Base-by-base conservation (phyloP, 257 asterid species). In the Rhazya stricta region DNA sequence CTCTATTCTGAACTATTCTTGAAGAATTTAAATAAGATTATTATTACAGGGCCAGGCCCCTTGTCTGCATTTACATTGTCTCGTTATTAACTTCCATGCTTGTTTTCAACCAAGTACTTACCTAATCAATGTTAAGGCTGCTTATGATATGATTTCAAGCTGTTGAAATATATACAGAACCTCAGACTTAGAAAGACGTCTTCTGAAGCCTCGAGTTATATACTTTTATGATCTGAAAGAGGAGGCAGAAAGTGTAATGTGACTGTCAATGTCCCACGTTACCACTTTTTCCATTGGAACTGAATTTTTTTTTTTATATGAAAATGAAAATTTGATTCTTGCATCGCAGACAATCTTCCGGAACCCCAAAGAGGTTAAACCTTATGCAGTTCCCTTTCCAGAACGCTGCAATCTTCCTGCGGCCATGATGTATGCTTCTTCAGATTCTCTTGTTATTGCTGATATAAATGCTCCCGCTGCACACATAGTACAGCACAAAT, bases 391-490 rank as follows among this genome's bases (percentile, higher is more conserved):
- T 84, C 92, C 99, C 77, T 73, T 80, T 48, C 96, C 99, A 12
- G 99, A 95, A 61, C 96, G 92, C 83, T 95, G 99, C 94, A 95
- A 95, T 84, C 86, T 95, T 76, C 99, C 99, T 79, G 99, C 98
- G 82, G 84, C 98, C 48, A 96, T 94, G 50, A 92, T 95, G 78
- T 93, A 80, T 62, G 97, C 99, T 67, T 91, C 98, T 75, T 87
- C 93, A 50, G 97, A 95, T 84, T 89, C 97, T 79, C 86, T 95
- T 51, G 80, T 95, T 74, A 85, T 90, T 81, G 98, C 87, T 75
- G 98, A 91, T 83, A 72, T 79, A 79, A 82, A 84, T 80, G 97
- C 91, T 25, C 99, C 99, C 32, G 96, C 94, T 13, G 98, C 93
- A 75, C 99, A 91, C 71, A 76, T 95, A 71, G 98, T 96, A 36